Conservation (phyloP, 2,329 filamentous ascomycete genomes). For the Claviceps humidiphila region DNA sequence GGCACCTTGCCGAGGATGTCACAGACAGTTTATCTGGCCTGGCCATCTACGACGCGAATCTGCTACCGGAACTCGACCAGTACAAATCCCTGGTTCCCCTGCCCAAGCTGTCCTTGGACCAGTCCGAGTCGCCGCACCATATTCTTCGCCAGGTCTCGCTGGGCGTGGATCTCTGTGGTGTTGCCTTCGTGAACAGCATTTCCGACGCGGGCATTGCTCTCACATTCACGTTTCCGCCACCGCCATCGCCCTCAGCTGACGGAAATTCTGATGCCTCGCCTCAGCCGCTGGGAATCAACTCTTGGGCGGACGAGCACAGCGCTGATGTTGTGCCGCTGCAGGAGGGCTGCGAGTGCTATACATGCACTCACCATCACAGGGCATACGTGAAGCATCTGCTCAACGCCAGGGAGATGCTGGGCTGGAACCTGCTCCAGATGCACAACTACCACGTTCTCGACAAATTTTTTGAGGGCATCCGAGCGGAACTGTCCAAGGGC, state of each 20-base stretch:
- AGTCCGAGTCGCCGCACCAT: conserved; percentile 58
- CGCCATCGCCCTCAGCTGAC: conserved; percentile 10
- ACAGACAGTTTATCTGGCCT: conserved; percentile 48
- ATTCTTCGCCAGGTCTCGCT: conserved; percentile 62
- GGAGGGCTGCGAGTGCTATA: conserved; percentile 61
- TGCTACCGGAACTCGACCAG: conserved; percentile 51
- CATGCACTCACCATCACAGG: conserved; percentile 70
- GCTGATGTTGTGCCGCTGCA: conserved; percentile 49
- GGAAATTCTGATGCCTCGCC: neutral
- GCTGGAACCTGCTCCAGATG: conserved; percentile 82
- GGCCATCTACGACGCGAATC: conserved; percentile 62
- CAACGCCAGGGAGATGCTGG: conserved; percentile 87
- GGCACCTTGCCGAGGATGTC: conserved; percentile 54
- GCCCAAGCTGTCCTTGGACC: conserved; percentile 62
- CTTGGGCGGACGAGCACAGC: conserved; percentile 56
- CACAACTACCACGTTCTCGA: conserved; percentile 72
- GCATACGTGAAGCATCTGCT: conserved; percentile 84
- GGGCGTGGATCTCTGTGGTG: conserved; percentile 67
- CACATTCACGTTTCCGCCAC: conserved; percentile 56
- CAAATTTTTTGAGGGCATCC: conserved; percentile 59
- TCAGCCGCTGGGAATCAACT: conserved; percentile 57
- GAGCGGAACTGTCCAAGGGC: conserved; percentile 47
- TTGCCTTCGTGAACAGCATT: conserved; percentile 59
- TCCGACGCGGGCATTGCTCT: conserved; percentile 82
- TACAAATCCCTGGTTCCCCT: conserved; percentile 43